Evolutionary conservation across 2,329 filamentous ascomycete species (phyloP), one percentile per base, ranked within the genome.

Genomic region (Penicillium sp.): DNA sequence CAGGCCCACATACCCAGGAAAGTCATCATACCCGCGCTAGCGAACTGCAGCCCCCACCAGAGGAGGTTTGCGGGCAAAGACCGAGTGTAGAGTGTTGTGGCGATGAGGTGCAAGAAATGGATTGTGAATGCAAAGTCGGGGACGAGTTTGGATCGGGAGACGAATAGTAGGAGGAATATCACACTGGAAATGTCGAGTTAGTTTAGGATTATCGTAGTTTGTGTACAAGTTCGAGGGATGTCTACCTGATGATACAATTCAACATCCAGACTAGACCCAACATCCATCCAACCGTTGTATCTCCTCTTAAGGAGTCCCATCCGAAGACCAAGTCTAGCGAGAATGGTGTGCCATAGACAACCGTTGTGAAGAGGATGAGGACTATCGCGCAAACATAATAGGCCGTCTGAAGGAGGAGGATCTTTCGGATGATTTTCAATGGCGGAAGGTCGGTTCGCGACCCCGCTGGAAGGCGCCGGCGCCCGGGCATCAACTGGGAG

Each of bases 51-150:
- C 2, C 77, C 79, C 93, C 95, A 99, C 95, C 95, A 99, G 68
- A 96, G 88, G 62, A 86, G 77, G 73, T 93, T 88, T 10, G 83
- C 81, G 1, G 95, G 95, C 27, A 98, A 72, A 10, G 85, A 83
- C 68, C 87, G 86, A 3, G 90, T 88, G 76, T 96, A 96, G 33
- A 96, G 73, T 21, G 87, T 88, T 27, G 90, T 90, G 67, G 91
- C 75, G 67, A 95, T 62, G 52, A 96, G 84, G 73, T 96, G 90
- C 43, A 96, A 79, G 72, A 90, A 84, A 78, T 96, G 91, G 19
- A 97, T 84, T 2, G 93, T 96, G 24, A 97, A 80, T 31, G 91
- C 90, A 74, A 98, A 99, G 77, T 99, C 95, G 65, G 91, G 91
- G 50, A 98, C 90, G 59, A 98, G 89, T 75, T 98, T 98, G 48